phyloP scores from a whole-genome alignment of 495 filamentous ascomycete species.

The Pyrenula aspistea region DNA sequence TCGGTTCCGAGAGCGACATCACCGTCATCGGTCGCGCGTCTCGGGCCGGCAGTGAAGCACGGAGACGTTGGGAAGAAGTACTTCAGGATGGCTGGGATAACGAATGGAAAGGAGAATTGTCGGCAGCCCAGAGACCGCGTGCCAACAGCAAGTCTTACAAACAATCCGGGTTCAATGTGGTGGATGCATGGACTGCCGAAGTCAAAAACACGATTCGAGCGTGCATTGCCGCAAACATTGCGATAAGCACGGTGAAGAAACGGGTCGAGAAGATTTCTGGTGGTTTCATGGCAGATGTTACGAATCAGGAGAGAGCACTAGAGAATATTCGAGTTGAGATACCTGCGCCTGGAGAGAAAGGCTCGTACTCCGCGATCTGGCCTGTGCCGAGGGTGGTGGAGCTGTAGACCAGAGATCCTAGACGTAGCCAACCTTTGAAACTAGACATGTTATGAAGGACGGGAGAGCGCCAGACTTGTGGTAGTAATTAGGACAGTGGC shows the following conservation, averaged over 20 bases:
- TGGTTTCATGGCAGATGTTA: background rate
- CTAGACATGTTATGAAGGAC: no score
- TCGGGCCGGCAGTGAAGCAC: conserved; percentile 44
- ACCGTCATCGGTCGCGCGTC: conserved; percentile 48
- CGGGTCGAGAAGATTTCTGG: conserved; percentile 12
- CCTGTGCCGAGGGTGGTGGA: conserved; percentile 49
- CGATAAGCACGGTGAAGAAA: conserved; percentile 45
- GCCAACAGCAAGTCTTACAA: conserved; percentile 26
- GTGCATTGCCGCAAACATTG: conserved; percentile 55
- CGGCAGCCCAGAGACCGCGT: conserved; percentile 6
- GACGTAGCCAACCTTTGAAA: no score
- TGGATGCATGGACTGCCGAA: conserved; percentile 46
- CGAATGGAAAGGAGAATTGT: conserved; percentile 11
- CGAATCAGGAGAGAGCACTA: conserved; percentile 3
- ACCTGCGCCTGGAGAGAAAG: conserved; percentile 36
- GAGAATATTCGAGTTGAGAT: conserved; percentile 39
- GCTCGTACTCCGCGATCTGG: conserved; percentile 66
- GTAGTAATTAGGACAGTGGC: no score
- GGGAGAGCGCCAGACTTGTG: no score
- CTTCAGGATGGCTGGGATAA: conserved; percentile 19
- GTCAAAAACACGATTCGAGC: conserved; percentile 48
- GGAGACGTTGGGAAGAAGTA: conserved; percentile 53
- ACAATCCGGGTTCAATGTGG: conserved; percentile 16
- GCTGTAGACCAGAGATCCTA: background rate
- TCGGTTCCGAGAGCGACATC: conserved; percentile 26